Conservation (phyloP, 2,329 filamentous ascomycete genomes). For the Whalleya microplaca region DNA sequence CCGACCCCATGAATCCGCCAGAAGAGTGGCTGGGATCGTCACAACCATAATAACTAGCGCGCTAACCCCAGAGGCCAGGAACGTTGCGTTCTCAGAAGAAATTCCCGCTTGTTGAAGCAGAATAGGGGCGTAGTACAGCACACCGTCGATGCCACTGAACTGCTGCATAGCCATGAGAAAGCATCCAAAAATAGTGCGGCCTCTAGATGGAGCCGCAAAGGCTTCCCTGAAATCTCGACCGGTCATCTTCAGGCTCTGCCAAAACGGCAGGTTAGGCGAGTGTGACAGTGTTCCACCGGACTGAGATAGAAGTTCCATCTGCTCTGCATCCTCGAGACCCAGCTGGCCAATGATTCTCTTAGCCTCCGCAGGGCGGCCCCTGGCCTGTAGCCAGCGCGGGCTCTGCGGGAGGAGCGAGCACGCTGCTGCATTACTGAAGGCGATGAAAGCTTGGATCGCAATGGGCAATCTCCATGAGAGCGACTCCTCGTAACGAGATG, state of each 20-base stretch:
- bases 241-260: not conserved
- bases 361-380: constrained; percentile 3
- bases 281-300: not conserved
- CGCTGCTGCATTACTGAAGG: not conserved
- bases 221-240: not conserved
- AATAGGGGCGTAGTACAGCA: constrained; percentile 17
- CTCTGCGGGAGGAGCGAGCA: constrained; percentile 8
- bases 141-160: constrained; percentile 20
- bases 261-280: not conserved
- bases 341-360: constrained; percentile 7
- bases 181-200: constrained; percentile 6
- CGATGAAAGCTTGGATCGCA: constrained; percentile 5
- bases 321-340: constrained; percentile 6
- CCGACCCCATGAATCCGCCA: constrained; percentile 60
- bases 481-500: constrained; percentile 2
- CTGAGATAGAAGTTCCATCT: constrained; percentile 10
- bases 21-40: constrained; percentile 45
- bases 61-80: constrained; percentile 8
- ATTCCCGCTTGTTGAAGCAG: constrained; percentile 20
- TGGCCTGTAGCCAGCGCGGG: constrained; percentile 14
- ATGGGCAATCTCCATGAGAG: constrained; percentile 17
- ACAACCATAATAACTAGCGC: constrained; percentile 1
- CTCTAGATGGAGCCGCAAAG: constrained; percentile 4
- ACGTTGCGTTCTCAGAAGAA: constrained; percentile 1
- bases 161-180: constrained; percentile 21